Base-by-base conservation (phyloP, 306 rosid genomes). In the Acacia crassicarpa region DNA sequence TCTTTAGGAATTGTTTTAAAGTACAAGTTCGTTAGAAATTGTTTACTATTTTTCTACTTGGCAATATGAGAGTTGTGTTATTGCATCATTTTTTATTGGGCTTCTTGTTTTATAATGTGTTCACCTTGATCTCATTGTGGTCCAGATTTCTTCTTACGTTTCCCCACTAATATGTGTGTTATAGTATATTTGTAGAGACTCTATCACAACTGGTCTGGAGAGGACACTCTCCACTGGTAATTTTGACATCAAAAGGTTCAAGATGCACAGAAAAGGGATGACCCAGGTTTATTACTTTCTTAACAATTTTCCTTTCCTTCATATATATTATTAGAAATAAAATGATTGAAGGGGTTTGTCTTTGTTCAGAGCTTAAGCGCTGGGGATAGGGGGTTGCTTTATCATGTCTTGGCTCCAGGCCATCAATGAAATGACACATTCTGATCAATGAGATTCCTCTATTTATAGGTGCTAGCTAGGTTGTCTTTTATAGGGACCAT, bases 181-280 rank as follows among this genome's bases (percentile, higher is more conserved):
- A 73, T 86, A 94, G 92, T 46, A 27, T 27, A 48, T 91, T 32
- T 27, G 10, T 40, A 83, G 69, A 48, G 87, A 84, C 35, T 56
- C 3, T 19, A 93, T 95, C 67, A 77, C 89, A 40, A 23, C 1
- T 27, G 99, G 98, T 61, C 85, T 95, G 75, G 99, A 95, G 75
- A 88, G 95, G 87, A 86, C 95, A 44, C 94, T 95, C 77, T 91
- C 99, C 62, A 95, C 98, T 22, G 99, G 99, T 58, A 93, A 95
- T 62, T 95, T 90, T 82, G 89, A 91, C 59, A 73, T 95, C 78
- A 84, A 88, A 67, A 94, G 99, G 82, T 93, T 93, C 87, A 95
- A 72, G 85, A 93, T 95, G 99, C 84, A 87, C 62, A 90, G 92
- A 78, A 90, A 89, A 82, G 99, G 99, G 82, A 89, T 93, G 98